phyloP scores from a whole-genome alignment of 2,329 filamentous ascomycete genomes.

The Penicillium fuscoglaucum region DNA sequence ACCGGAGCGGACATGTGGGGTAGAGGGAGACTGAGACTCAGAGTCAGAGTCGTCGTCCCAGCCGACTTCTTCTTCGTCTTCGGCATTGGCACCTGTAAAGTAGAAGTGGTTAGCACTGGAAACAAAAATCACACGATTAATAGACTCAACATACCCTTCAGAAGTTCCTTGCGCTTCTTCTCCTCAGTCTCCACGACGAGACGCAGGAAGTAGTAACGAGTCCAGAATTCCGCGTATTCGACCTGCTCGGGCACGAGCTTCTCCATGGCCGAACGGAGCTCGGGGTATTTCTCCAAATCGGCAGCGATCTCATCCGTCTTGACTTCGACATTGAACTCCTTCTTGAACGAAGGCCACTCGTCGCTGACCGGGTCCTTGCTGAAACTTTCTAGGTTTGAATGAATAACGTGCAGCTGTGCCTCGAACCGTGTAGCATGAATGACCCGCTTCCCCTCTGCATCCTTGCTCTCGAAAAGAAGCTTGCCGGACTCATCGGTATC shows the following conservation, averaged over 20 bases:
- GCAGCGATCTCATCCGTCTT: conserved; percentile 81
- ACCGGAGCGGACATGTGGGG: conserved; percentile 45
- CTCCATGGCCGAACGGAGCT: conserved; percentile 88
- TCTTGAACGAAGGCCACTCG: conserved; percentile 73
- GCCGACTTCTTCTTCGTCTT: conserved; percentile 70
- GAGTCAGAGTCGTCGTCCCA: conserved; percentile 72
- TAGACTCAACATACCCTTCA: conserved; percentile 70
- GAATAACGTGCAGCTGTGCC: conserved; percentile 92
- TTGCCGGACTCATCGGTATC: conserved; percentile 54
- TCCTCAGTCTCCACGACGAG: conserved; percentile 94
- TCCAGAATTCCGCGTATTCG: conserved; percentile 90
- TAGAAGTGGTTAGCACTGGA: conserved; percentile 5
- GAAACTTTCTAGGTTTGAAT: conserved; percentile 80
- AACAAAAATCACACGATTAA: not conserved
- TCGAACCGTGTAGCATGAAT: conserved; percentile 95
- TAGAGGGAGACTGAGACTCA: conserved; percentile 47
- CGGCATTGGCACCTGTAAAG: conserved; percentile 45
- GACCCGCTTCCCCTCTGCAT: conserved; percentile 82
- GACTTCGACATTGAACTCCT: conserved; percentile 73
- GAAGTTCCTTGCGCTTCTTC: conserved; percentile 78
- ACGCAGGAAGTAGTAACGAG: conserved; percentile 89
- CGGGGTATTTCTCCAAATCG: conserved; percentile 82
- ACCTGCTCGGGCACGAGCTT: conserved; percentile 89
- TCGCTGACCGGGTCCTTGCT: conserved; percentile 73
- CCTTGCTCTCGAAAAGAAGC: conserved; percentile 91